Percentiles rank a stretch among this genome's conserved stretches.
phyloP scores from a whole-genome alignment of 306 rosid species.

The Rosa persica region DNA sequence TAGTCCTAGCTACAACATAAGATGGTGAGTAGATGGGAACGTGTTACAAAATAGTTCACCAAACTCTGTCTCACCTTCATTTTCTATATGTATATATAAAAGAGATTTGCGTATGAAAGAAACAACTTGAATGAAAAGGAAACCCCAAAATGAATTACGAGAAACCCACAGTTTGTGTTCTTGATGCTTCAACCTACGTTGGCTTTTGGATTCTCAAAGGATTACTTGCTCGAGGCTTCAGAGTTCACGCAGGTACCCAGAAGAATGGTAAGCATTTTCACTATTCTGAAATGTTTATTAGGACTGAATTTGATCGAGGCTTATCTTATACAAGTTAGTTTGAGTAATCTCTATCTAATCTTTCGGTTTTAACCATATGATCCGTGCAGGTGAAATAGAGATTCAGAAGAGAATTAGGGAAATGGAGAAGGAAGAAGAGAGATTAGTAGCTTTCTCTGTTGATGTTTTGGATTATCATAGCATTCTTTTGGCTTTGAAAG shows the following conservation, averaged over 20 bases:
- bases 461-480: constrained; percentile 49
- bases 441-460: constrained; percentile 30
- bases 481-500: constrained; percentile 39
- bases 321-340: no score
- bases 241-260: constrained; percentile 48
- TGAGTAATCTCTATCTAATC: background rate
- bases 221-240: constrained; percentile 39
- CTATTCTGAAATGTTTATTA: background rate
- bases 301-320: background rate
- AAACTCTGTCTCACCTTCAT: constrained; percentile 2
- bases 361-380: background rate
- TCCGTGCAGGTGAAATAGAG: constrained; percentile 38
- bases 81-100: background rate
- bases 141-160: constrained; percentile 24
- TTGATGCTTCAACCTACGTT: constrained; percentile 48
- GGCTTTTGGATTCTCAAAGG: constrained; percentile 53
- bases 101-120: background rate
- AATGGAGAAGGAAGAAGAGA: constrained; percentile 29
- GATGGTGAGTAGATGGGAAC: constrained; percentile 30
- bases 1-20: background rate
- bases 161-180: constrained; percentile 39
- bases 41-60: constrained; percentile 30
- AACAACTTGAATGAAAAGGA: background rate
- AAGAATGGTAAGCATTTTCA: constrained; percentile 19
- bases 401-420: constrained; percentile 36